Conservation (phyloP, 805 yeast genomes). For the Phaffomyces thermotolerans region DNA sequence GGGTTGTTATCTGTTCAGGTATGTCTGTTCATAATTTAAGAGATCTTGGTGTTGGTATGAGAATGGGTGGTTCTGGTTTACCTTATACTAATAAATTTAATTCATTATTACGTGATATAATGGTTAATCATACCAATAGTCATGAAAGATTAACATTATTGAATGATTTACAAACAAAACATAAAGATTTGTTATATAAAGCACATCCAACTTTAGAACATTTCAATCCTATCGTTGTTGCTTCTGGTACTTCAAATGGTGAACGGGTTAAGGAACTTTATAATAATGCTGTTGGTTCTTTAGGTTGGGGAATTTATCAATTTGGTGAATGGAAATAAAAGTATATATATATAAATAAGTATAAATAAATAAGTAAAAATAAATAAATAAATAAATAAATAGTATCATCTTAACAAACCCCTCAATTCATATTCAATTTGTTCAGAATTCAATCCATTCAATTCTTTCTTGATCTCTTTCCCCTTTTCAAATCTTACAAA, state of each 20-base stretch:
- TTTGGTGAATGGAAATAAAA: constrained; percentile 27
- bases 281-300: constrained; percentile 33
- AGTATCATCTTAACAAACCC: constrained; percentile 14
- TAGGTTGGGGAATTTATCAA: constrained; percentile 69
- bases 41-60: constrained; percentile 36
- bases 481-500: constrained; percentile 60
- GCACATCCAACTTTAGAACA: constrained; percentile 81
- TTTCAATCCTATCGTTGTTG: constrained; percentile 58
- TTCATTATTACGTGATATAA: constrained; percentile 32
- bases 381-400: constrained; percentile 4
- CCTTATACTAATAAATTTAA: constrained; percentile 53
- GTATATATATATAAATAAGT: constrained; percentile 2
- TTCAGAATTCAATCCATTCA: constrained; percentile 26
- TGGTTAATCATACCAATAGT: constrained; percentile 24
- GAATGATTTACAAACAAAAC: constrained; percentile 25
- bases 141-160: constrained; percentile 30
- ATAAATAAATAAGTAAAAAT: constrained; percentile 3
- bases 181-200: constrained; percentile 30
- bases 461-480: constrained; percentile 26
- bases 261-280: constrained; percentile 40
- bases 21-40: constrained; percentile 73
- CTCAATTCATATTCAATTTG: constrained; percentile 18
- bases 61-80: constrained; percentile 18
- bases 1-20: constrained; percentile 58
- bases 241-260: constrained; percentile 42